Evolutionary conservation across 257 asterid species (phyloP), one percentile per base, ranked within the genome.

Genomic region (Ilex asprella): DNA sequence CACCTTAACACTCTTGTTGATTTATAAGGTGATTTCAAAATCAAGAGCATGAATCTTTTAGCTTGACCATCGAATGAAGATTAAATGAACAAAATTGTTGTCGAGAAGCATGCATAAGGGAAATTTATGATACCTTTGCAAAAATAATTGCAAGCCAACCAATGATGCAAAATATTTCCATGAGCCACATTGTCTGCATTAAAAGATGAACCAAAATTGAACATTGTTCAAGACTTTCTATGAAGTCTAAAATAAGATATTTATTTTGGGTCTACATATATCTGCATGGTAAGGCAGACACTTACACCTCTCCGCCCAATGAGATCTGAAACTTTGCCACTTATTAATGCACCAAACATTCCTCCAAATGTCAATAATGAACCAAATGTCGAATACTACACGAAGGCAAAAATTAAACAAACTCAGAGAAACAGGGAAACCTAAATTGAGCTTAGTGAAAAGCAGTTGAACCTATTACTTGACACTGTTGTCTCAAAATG

Each of bases 61-160:
- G 41, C 41, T 8, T 35, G 41, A 35, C 41, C 41, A 35, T 35
- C 41, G 0, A 35, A 35, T 35, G 41, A 35, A 35, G 7, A 35
- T 35, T 8, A 35, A 35, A 35, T 35, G 41, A 35, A 35, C 8
- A 35, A 35, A 35, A 35, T 35, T 35, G 41, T 4, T 4, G 41
- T 35, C 7, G 41, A 3, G 41, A 16, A 60, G 15, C 43, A 60
- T 31, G 31, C 2, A 30, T 14, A 50, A 44, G 16, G 59, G 29
- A 47, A 32, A 55, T 49, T 3, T 61, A 61, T 52, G 50, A 59
- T 21, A 53, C 78, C 78, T 57, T 63, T 4, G 68, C 78, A 49
- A 73, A 73, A 31, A 29, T 39, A 43, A 68, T 68, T 30, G 61
- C 68, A 30, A 73, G 61, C 78, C 78, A 68, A 12, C 78, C 78